Percentiles rank a stretch among this genome's conserved stretches.
These are phyloP conservation scores for Syzygium jambos DNA, from an alignment of 345 rosid genomes.

Conservation along the genomic window DNA sequence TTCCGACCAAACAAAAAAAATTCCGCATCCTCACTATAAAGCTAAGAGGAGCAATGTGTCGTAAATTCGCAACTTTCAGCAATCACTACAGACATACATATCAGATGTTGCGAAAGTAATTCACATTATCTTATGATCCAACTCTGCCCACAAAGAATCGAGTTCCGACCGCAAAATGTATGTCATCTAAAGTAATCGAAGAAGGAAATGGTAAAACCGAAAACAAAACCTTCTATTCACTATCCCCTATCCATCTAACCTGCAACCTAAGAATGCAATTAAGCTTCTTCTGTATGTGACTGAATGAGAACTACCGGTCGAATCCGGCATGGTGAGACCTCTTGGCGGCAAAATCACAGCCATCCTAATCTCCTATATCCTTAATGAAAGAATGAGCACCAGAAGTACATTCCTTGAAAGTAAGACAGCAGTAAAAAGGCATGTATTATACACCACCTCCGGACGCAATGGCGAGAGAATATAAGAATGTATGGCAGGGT, in stretches of 20 bases:
- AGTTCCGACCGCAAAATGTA: neutral
- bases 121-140: neutral
- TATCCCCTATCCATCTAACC: neutral
- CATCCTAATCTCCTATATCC: neutral
- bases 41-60: neutral
- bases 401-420: neutral
- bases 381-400: constrained; percentile 1
- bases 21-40: neutral
- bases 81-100: neutral
- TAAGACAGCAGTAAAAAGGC: neutral
- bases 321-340: neutral
- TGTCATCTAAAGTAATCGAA: neutral
- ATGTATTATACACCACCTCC: neutral
- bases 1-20: too few relatives aligned
- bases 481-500: neutral
- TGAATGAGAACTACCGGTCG: neutral
- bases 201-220: neutral
- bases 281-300: neutral
- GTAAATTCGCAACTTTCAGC: neutral
- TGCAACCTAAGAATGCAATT: neutral
- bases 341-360: neutral
- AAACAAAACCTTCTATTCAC: neutral
- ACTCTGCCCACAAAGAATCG: neutral
- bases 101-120: neutral
- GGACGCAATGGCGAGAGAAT: neutral